Evolutionary conservation across 2,329 filamentous ascomycete genomes (phyloP), one percentile per base, ranked within the genome.

Genomic region (Neonectria ditissima): DNA sequence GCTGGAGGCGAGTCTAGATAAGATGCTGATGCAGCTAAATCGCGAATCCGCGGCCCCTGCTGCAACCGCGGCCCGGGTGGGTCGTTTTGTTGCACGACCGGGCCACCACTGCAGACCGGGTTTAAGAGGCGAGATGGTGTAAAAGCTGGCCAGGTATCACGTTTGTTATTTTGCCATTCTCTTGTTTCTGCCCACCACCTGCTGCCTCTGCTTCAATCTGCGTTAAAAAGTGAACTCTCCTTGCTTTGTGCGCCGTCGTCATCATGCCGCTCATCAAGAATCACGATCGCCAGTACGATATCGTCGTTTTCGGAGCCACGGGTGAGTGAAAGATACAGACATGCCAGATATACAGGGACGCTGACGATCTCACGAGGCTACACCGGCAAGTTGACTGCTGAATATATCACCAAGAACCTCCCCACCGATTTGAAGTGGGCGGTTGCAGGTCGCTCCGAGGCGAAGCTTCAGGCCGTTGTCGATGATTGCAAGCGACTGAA

Each of bases 381-480:
- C 79, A 97, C 94, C 0, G 94, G 94, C 41, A 90, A 88, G 68
- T 84, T 92, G 69, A 89, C 89, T 2, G 90, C 90, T 28, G 90
- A 97, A 76, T 89, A 96, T 78, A 91, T 97, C 73, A 84, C 89
- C 55, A 84, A 84, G 14, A 81, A 87, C 68, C 82, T 93, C 1
- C 91, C 94, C 0, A 92, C 91, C 18, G 87, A 93, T 75, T 78
- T 97, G 65, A 93, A 89, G 81, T 97, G 94, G 94, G 94, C 93
- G 14, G 83, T 97, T 59, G 92, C 93, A 48, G 94, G 94, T 30
- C 91, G 94, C 26, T 94, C 92, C n/a, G 81, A 85, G 52, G 81
- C 84, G 52, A 97, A 97, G 78, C 85, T 98, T 5, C 86, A 91
- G 69, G 80, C 81, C 43, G 79, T 97, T 11, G 87, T 89, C 8